phyloP scores from a whole-genome alignment of 2,329 filamentous ascomycete genomes.

The Cryphonectria carpinicola region DNA sequence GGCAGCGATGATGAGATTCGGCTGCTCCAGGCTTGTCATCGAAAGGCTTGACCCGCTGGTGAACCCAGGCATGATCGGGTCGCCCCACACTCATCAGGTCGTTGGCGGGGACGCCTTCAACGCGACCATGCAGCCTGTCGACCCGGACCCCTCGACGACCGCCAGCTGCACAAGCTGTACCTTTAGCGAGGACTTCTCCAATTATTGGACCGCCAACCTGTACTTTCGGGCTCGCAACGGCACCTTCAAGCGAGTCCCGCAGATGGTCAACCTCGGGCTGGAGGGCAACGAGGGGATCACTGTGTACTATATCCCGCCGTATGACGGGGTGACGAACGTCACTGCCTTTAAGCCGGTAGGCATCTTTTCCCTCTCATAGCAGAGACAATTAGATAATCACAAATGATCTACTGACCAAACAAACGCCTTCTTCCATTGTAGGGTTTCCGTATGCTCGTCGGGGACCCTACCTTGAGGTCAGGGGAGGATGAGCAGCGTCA shows the following conservation, averaged over 20 bases:
- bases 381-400: neutral
- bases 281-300: conserved; percentile 42
- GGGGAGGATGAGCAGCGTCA: conserved; percentile 23
- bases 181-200: conserved; percentile 39
- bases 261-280: conserved; percentile 40
- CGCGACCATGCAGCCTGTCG: conserved; percentile 38
- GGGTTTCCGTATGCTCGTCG: conserved; percentile 43
- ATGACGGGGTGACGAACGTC: conserved; percentile 38
- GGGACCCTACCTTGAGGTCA: conserved; percentile 31
- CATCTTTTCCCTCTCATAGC: conserved; percentile 2
- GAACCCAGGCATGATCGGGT: conserved; percentile 41
- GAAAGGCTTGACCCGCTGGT: conserved; percentile 37
- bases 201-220: conserved; percentile 39
- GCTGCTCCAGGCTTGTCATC: conserved; percentile 34
- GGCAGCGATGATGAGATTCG: conserved; percentile 31
- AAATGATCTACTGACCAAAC: neutral
- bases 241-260: conserved; percentile 41
- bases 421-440: conserved; percentile 11
- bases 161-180: conserved; percentile 32
- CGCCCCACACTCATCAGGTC: conserved; percentile 44
- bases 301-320: conserved; percentile 44
- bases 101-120: conserved; percentile 47
- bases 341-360: conserved; percentile 45
- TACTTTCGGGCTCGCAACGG: conserved; percentile 33
- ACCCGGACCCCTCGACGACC: conserved; percentile 16